These are phyloP conservation scores for Podospora appendiculata DNA, from an alignment of 495 filamentous ascomycete genomes.

Conservation along the genomic window DNA sequence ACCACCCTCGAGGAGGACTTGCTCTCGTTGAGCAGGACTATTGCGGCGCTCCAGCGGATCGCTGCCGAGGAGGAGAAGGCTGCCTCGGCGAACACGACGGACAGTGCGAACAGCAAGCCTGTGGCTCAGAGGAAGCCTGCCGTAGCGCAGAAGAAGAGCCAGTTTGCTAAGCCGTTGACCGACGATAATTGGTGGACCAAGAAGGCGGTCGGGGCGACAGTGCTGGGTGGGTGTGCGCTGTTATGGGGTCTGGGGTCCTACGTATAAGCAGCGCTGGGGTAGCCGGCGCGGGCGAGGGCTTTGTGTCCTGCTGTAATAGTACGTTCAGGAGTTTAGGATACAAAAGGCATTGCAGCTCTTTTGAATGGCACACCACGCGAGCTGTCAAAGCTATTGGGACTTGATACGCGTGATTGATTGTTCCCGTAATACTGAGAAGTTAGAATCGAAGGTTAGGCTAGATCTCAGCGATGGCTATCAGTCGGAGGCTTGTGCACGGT, in stretches of 20 bases:
- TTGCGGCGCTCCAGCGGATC: slow-evolving; percentile 50
- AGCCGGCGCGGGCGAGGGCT: background rate
- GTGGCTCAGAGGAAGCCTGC: slow-evolving; percentile 22
- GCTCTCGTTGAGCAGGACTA: slow-evolving; percentile 52
- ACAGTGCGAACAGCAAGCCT: slow-evolving; percentile 26
- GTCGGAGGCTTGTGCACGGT: too few relatives aligned
- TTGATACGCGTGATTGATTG: too few relatives aligned
- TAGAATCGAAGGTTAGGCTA: too few relatives aligned
- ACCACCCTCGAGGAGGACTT: slow-evolving; percentile 67
- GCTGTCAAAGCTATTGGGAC: too few relatives aligned
- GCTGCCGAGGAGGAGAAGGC: slow-evolving; percentile 36
- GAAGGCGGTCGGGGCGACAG: slow-evolving; percentile 55
- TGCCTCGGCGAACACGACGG: slow-evolving; percentile 16
- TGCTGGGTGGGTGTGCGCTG: slow-evolving; percentile 58
- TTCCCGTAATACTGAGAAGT: too few relatives aligned
- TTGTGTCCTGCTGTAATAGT: background rate
- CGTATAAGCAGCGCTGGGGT: slow-evolving; percentile 31
- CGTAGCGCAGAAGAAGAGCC: slow-evolving; percentile 28
- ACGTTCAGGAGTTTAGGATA: too few relatives aligned
- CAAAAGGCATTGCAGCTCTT: too few relatives aligned
- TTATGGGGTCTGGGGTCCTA: slow-evolving; percentile 58
- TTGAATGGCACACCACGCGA: too few relatives aligned
- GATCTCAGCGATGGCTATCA: too few relatives aligned
- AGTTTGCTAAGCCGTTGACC: slow-evolving; percentile 53
- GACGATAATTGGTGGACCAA: slow-evolving; percentile 64